Evolutionary conservation across 2,329 filamentous ascomycete species (phyloP).

Genomic region (Truncatella angustata): DNA sequence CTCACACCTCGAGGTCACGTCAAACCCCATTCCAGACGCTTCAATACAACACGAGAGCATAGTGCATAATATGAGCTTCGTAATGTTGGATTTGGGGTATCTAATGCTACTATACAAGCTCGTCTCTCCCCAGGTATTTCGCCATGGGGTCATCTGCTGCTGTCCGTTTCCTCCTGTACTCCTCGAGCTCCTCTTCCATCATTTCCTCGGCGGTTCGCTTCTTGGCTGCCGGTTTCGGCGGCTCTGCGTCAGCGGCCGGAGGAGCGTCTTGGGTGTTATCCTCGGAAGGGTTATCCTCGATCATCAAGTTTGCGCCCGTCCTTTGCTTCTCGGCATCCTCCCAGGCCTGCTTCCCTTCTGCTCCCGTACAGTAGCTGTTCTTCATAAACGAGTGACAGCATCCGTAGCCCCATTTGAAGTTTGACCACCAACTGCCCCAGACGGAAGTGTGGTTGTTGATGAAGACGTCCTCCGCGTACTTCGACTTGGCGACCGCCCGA

Average conservation of each 20-base stretch:
- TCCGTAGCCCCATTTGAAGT: conserved; percentile 93
- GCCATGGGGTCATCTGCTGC: conserved; percentile 86
- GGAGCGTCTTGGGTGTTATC: conserved; percentile 17
- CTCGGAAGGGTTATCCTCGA: conserved; percentile 25
- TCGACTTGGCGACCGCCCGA: conserved; percentile 75
- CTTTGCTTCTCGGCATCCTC: conserved; percentile 68
- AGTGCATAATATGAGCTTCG: too few relatives aligned
- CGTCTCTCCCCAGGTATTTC: conserved; percentile 71
- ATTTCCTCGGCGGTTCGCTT: conserved; percentile 80
- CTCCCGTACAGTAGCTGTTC: conserved; percentile 96
- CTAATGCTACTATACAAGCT: conserved; percentile 42
- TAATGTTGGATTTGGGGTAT: too few relatives aligned
- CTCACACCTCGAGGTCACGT: too few relatives aligned
- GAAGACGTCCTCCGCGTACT: conserved; percentile 85
- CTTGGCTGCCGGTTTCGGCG: conserved; percentile 39
- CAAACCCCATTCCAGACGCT: too few relatives aligned
- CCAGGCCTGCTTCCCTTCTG: conserved; percentile 79
- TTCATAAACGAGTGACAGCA: conserved; percentile 94
- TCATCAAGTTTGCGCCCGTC: conserved; percentile 41
- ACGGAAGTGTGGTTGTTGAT: conserved; percentile 90
- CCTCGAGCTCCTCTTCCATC: conserved; percentile 83
- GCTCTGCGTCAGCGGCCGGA: conserved; percentile 9
- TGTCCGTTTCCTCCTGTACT: conserved; percentile 73
- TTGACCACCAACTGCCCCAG: conserved; percentile 97
- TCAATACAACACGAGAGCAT: too few relatives aligned